These are phyloP conservation scores for Fagopyrum esculentum DNA, from an alignment of 148 eudicot genomes.

Conservation along the genomic window DNA sequence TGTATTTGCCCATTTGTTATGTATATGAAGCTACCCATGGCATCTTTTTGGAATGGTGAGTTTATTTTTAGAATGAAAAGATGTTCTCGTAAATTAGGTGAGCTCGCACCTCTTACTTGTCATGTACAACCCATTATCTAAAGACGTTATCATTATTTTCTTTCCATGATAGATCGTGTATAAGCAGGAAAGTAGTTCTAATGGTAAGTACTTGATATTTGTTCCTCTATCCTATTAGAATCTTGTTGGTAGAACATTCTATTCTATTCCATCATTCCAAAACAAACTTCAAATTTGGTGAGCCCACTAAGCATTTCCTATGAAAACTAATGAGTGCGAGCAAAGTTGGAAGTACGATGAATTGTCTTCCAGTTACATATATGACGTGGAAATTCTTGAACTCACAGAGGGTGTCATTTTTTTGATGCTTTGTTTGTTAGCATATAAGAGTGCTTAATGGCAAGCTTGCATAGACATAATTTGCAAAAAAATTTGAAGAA, in stretches of 20 bases:
- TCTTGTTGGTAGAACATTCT: background rate
- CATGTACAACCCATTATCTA: background rate
- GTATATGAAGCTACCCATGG: background rate
- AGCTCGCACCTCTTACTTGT: background rate
- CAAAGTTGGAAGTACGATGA: background rate
- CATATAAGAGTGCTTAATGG: background rate
- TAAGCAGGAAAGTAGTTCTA: background rate
- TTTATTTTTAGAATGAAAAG: background rate
- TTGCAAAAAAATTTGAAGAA: background rate
- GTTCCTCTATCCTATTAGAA: background rate
- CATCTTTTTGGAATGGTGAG: background rate
- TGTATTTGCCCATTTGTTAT: no score
- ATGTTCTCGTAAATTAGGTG: background rate
- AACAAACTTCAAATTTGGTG: background rate
- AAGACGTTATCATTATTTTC: background rate
- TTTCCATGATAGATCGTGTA: background rate
- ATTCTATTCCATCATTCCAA: background rate
- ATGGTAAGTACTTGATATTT: background rate
- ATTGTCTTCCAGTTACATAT: background rate
- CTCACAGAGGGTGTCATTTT: background rate
- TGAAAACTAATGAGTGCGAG: background rate
- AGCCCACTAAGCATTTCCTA: background rate
- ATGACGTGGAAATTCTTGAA: background rate
- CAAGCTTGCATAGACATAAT: background rate
- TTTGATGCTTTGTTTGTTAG: background rate